A percentile compares a stretch with the other conserved stretches of the same genome.
phyloP scores from a whole-genome alignment of 2,329 filamentous ascomycete species.

The Cladosporium sp. region DNA sequence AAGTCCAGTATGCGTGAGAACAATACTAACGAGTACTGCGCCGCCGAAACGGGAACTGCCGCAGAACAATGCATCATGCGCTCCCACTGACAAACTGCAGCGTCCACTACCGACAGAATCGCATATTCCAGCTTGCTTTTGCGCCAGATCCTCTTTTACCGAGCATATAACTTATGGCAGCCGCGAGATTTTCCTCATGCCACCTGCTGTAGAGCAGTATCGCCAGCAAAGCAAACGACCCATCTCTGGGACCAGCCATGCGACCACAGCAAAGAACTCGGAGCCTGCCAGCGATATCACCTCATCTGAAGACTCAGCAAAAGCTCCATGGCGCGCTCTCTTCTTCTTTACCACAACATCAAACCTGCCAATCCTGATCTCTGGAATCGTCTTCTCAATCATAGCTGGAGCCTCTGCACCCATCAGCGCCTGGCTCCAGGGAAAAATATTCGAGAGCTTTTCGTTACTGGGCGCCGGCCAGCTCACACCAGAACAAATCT shows the following conservation, averaged over 20 bases:
- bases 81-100: background rate
- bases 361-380: slow-evolving; percentile 58
- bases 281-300: slow-evolving; percentile 17
- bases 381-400: slow-evolving; percentile 60
- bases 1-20: slow-evolving; percentile 26
- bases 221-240: slow-evolving; percentile 26
- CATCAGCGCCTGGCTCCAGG: slow-evolving; percentile 68
- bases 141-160: background rate
- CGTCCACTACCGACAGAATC: background rate
- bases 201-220: slow-evolving; percentile 21
- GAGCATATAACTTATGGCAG: slow-evolving; percentile 1
- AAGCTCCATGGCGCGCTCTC: slow-evolving; percentile 56
- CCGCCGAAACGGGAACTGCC: slow-evolving; percentile 22
- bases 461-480: slow-evolving; percentile 63
- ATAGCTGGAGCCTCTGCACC: slow-evolving; percentile 66
- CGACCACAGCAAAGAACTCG: slow-evolving; percentile 16
- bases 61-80: slow-evolving; percentile 13
- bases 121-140: background rate
- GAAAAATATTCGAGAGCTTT: slow-evolving; percentile 73
- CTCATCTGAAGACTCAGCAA: slow-evolving; percentile 21
- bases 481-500: slow-evolving; percentile 54
- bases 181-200: slow-evolving; percentile 21
- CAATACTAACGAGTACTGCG: slow-evolving; percentile 35
- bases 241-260: slow-evolving; percentile 25
- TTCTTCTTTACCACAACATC: slow-evolving; percentile 71